phyloP scores from a whole-genome alignment of 2,329 filamentous ascomycete genomes.

The Aspergillus latus region DNA sequence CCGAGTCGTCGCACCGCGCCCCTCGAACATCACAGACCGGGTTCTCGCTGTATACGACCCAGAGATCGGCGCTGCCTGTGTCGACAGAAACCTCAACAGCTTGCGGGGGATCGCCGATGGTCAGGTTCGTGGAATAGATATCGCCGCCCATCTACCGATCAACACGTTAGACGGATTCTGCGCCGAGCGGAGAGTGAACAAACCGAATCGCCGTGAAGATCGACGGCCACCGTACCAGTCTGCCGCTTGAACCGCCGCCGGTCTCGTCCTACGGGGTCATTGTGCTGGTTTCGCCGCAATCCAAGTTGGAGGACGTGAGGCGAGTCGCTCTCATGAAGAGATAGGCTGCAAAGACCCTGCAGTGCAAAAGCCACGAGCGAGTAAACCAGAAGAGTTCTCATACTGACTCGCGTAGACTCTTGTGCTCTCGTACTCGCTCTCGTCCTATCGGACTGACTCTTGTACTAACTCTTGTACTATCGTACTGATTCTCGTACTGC shows the following conservation, averaged over 20 bases:
- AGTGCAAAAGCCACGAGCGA: conserved; percentile 6
- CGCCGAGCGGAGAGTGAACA: not conserved
- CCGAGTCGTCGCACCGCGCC: conserved; percentile 59
- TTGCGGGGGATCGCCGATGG: conserved; percentile 56
- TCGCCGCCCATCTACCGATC: conserved; percentile 7
- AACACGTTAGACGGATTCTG: not conserved
- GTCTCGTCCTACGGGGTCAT: conserved; percentile 10
- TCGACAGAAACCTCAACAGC: conserved; percentile 56
- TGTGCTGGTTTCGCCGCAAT: conserved; percentile 10
- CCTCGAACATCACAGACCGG: conserved; percentile 46
- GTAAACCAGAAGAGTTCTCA: conserved; percentile 10
- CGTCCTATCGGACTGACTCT: too few species aligned
- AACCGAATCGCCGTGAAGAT: conserved; percentile 7
- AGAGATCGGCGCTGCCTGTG: conserved; percentile 60
- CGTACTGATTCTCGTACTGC: too few species aligned
- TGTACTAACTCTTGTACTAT: too few species aligned
- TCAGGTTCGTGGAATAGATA: conserved; percentile 40
- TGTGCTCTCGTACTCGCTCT: too few species aligned
- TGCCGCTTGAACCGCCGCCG: conserved; percentile 9
- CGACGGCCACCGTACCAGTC: conserved; percentile 1
- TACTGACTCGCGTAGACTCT: not conserved
- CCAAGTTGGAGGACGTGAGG: conserved; percentile 14
- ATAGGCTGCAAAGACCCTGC: conserved; percentile 2
- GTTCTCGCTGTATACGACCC: conserved; percentile 64
- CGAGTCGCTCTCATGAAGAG: conserved; percentile 14